Conservation (phyloP, 2,329 filamentous ascomycete species). For the Trichocomaceae sp. region DNA sequence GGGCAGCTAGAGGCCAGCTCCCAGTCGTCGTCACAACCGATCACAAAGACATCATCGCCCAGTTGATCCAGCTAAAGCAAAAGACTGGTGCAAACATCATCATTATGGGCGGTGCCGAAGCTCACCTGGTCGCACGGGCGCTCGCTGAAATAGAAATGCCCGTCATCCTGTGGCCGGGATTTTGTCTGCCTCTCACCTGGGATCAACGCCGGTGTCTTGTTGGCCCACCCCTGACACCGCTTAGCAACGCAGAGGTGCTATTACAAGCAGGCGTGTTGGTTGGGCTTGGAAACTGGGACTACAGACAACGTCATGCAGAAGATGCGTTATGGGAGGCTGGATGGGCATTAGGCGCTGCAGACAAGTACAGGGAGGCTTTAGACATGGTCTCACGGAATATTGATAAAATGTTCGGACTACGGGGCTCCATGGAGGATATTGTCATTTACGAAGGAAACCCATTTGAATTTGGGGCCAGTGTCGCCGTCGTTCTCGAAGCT, state of each 20-base stretch:
- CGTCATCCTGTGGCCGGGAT: not conserved
- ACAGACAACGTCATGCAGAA: not conserved
- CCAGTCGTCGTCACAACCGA: too few species aligned
- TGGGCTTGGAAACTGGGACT: not conserved
- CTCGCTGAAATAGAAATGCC: not conserved
- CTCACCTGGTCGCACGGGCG: not conserved
- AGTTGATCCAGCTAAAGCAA: too few species aligned
- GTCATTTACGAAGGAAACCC: not conserved
- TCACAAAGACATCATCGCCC: too few species aligned
- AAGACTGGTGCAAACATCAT: not conserved
- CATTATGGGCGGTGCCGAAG: constrained; percentile 4
- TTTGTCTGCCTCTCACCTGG: not conserved
- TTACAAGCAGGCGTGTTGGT: not conserved
- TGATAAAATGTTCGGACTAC: not conserved
- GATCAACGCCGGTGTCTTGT: not conserved
- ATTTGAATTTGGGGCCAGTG: not conserved
- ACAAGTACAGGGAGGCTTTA: not conserved
- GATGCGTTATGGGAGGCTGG: too few species aligned
- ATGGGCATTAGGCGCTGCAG: not conserved
- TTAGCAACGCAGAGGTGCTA: not conserved
- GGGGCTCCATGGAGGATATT: not conserved
- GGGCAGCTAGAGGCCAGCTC: too few species aligned
- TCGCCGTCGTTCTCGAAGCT: too few species aligned
- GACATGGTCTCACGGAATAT: not conserved
- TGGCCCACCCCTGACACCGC: not conserved